Base-by-base conservation (phyloP, 2,329 filamentous ascomycete species). In the Purpureocillium lavendulum region DNA sequence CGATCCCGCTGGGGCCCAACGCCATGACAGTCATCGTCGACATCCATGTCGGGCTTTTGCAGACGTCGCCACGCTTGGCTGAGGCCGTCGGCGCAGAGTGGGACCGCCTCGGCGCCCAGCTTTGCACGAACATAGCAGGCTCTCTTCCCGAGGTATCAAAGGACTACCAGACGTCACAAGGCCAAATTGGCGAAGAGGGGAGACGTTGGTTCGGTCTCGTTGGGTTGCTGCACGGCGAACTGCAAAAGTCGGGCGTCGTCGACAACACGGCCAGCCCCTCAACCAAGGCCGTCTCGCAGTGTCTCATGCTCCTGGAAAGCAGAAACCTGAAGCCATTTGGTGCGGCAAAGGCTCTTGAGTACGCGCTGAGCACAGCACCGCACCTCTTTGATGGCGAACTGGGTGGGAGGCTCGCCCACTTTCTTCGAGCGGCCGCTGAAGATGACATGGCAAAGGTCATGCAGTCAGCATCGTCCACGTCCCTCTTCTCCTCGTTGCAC, bases 71-170 rank as follows among this genome's bases (percentile, higher is more conserved):
- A 10, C 41, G 61, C 1, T 60, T 68, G 2, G 48, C 80, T 4
- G 58, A 71, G 0, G 64, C 73, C 1, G 65, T 85, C 0, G 57
- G 66, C 13, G 58, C 67, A 3, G 67, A 81, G 46, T 92, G 86
- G 85, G 58, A 66, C 3, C 65, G 65, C 2, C 60, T 87, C n/a
- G 74, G 77, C 0, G 64, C 74, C 1, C 58, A 69, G 0, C 62
- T 95, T n/a, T 67, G 81, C 18, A 67, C 77, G 26, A 71, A 75
- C 30, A 79, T 95, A 41, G 80, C 80, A 39, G 75, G 77, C 6
- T 94, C 87, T 0, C 71, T 86, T 5, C 87, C 89, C 1, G 87
- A 90, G 54, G 80, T 90, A 40, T 88, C 87, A 0, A 82, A 82
- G 45, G 84, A 87, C 14, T 85, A 85, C 49, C 71, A 75, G 18